These are phyloP conservation scores for Pleurotus pulmonarius DNA, from an alignment of 768 basidiomycete genomes.

Conservation along the genomic window DNA sequence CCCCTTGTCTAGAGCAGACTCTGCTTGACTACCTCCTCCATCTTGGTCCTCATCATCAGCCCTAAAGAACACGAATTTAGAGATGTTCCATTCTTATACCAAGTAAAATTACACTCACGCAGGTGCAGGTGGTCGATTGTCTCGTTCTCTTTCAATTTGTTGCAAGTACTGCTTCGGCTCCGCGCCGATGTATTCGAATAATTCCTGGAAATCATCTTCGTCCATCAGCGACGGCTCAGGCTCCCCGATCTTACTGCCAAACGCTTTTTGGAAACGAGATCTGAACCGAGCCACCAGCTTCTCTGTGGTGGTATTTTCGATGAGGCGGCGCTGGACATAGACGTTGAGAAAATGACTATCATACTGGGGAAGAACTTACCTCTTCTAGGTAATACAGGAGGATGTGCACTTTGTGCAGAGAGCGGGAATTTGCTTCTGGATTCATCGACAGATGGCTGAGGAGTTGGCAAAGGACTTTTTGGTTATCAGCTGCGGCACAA, in stretches of 20 bases:
- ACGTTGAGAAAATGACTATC: background rate
- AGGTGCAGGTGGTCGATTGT: background rate
- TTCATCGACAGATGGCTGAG: constrained; percentile 57
- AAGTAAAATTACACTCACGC: background rate
- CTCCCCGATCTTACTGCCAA: constrained; percentile 35
- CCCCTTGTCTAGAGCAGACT: too few species aligned
- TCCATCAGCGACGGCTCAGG: constrained; percentile 32
- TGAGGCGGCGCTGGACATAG: constrained; percentile 49
- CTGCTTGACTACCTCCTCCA: too few species aligned
- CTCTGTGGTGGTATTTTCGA: constrained; percentile 48
- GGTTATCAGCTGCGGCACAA: constrained; percentile 44
- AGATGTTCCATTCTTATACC: too few species aligned
- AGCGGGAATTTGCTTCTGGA: constrained; percentile 27
- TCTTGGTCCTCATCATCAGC: too few species aligned
- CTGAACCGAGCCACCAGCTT: constrained; percentile 60
- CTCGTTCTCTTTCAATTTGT: constrained; percentile 1
- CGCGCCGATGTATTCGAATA: constrained; percentile 40
- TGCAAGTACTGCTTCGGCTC: constrained; percentile 19
- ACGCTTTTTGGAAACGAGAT: constrained; percentile 37
- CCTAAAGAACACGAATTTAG: too few species aligned
- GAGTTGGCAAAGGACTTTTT: constrained; percentile 61
- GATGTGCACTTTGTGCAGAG: constrained; percentile 44
- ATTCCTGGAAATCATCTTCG: constrained; percentile 35
- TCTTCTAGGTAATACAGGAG: constrained; percentile 47
- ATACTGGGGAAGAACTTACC: constrained; percentile 26